A percentile compares a stretch with the other conserved stretches of the same genome.
Conservation (phyloP, 768 basidiomycete genomes). For the Postia placenta region DNA sequence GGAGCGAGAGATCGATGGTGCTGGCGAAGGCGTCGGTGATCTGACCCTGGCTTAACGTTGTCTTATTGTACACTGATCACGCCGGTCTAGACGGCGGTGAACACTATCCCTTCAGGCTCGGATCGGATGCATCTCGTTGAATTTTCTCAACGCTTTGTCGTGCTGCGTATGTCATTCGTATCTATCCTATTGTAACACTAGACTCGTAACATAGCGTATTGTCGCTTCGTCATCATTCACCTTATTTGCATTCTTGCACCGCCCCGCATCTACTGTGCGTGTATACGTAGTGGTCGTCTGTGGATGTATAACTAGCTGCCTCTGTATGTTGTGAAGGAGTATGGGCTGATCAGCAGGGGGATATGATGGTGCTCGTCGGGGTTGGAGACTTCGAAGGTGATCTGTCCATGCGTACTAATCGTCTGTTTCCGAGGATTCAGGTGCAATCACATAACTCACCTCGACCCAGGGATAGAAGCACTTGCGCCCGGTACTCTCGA, state of each 20-base stretch:
- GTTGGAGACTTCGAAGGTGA: constrained; percentile 67
- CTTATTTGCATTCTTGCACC: constrained; percentile 1
- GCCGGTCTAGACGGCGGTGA: too few species aligned
- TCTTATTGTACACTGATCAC: constrained; percentile 1
- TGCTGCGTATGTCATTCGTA: background rate
- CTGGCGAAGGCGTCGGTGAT: constrained; percentile 70
- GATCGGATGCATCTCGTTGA: background rate
- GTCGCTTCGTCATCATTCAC: background rate
- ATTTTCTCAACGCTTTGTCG: background rate
- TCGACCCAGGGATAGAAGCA: constrained; percentile 93
- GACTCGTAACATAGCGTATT: background rate
- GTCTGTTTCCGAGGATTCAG: background rate
- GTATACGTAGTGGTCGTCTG: constrained; percentile 2
- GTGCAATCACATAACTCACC: constrained; percentile 39
- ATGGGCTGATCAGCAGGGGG: constrained; percentile 87
- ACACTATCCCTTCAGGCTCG: constrained; percentile 1
- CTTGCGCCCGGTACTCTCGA: constrained; percentile 50
- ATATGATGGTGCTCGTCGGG: constrained; percentile 86
- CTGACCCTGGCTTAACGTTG: constrained; percentile 36
- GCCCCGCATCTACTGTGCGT: background rate
- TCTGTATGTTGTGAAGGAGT: constrained; percentile 87
- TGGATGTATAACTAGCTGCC: constrained; percentile 52
- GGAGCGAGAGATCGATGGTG: constrained; percentile 70
- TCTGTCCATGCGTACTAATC: constrained; percentile 29
- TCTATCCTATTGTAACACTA: background rate